Percentiles rank a stretch among this genome's conserved stretches.
phyloP scores from a whole-genome alignment of 176 grass and related monocot genomes.

The Triticum monococcum region DNA sequence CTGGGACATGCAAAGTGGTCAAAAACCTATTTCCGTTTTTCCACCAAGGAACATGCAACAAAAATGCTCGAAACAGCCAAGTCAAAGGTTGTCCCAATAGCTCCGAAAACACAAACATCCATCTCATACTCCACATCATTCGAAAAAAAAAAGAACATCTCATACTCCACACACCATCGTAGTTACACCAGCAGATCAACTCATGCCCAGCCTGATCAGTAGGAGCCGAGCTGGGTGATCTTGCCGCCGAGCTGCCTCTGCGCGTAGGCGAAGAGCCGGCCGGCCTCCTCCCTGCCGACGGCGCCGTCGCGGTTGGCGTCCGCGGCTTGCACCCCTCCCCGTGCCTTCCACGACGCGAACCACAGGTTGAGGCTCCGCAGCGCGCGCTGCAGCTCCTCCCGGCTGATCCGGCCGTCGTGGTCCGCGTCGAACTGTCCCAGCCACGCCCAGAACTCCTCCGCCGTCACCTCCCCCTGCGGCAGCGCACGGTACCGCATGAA shows the following conservation, averaged over 20 bases:
- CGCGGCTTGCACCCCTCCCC: constrained; percentile 41
- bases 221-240: constrained; percentile 50
- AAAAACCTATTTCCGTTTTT: too few species aligned
- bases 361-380: constrained; percentile 57
- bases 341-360: constrained; percentile 75
- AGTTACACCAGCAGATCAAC: not conserved
- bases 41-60: too few species aligned
- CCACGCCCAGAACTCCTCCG: constrained; percentile 70
- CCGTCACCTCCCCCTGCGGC: constrained; percentile 59
- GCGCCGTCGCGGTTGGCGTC: constrained; percentile 51
- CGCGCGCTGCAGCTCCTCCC: constrained; percentile 59
- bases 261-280: constrained; percentile 53
- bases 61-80: too few species aligned
- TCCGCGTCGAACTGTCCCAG: constrained; percentile 74
- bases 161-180: not conserved
- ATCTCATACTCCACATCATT: not conserved
- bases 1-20: too few species aligned
- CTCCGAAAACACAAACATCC: not conserved
- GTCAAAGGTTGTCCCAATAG: not conserved
- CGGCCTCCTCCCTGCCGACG: constrained; percentile 40
- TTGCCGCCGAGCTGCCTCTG: constrained; percentile 58
- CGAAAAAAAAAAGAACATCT: not conserved
- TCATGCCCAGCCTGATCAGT: not conserved
- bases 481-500: constrained; percentile 47
- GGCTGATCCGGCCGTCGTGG: constrained; percentile 57